Conservation (phyloP, 805 yeast genomes). For the Tetrapisispora fleetii region DNA sequence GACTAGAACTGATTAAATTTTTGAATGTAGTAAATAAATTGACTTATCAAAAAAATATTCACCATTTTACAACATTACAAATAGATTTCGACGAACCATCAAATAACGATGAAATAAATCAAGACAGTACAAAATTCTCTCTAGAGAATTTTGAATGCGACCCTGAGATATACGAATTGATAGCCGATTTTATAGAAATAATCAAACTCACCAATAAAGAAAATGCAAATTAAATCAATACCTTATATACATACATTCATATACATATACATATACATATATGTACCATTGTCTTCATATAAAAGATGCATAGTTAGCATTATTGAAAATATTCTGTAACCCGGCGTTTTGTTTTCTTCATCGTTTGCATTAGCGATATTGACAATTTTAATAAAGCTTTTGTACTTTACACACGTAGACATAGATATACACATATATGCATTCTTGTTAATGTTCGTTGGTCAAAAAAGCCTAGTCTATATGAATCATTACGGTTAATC, state of each 20-base stretch:
- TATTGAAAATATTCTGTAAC: no score
- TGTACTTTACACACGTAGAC: no score
- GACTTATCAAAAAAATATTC: conserved; percentile 2
- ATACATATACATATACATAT: not conserved
- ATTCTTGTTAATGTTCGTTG: no score
- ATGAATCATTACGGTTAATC: no score
- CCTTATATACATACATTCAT: not conserved
- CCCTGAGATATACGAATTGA: conserved; percentile 2
- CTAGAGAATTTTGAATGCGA: not conserved
- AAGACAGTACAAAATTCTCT: not conserved
- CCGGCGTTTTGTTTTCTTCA: no score
- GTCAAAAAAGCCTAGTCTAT: no score
- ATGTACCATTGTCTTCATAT: not conserved
- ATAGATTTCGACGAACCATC: not conserved
- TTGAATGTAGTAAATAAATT: conserved; percentile 2
- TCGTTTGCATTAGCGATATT: not conserved
- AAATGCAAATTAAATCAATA: not conserved
- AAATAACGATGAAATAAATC: not conserved
- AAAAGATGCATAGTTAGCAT: no score
- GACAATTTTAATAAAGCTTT: not conserved
- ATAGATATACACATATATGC: no score
- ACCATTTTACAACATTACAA: not conserved
- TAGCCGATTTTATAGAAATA: conserved; percentile 1
- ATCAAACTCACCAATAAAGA: conserved; percentile 1
- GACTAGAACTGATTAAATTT: not conserved